phyloP scores from a whole-genome alignment of 2,329 filamentous ascomycete species.

The Colletotrichum godetiae region DNA sequence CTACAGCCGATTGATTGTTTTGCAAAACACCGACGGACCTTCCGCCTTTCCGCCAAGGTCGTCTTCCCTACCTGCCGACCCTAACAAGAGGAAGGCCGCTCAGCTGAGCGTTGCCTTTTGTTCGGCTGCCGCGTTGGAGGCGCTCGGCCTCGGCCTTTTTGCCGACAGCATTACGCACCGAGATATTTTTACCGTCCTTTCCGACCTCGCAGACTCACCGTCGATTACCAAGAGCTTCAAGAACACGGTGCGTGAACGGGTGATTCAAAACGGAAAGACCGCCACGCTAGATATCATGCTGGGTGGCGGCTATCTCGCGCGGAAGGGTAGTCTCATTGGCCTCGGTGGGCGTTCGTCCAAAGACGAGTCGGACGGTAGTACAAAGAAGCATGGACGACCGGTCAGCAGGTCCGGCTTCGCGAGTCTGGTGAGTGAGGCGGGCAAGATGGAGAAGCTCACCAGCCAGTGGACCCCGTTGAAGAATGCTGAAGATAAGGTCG shows the following conservation, averaged over 20 bases:
- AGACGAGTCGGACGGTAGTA: constrained; percentile 17
- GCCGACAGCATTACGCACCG: constrained; percentile 50
- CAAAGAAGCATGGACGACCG: constrained; percentile 16
- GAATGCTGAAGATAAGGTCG: constrained; percentile 26
- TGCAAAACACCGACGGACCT: constrained; percentile 41
- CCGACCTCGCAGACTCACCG: constrained; percentile 56
- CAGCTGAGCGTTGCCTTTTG: constrained; percentile 58
- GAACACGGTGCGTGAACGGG: constrained; percentile 52
- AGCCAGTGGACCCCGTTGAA: constrained; percentile 38
- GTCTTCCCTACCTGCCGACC: constrained; percentile 35
- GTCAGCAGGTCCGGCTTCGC: constrained; percentile 31
- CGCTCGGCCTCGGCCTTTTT: constrained; percentile 53
- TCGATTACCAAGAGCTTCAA: constrained; percentile 58
- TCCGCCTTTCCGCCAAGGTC: constrained; percentile 36
- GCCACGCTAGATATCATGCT: constrained; percentile 44
- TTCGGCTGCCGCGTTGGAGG: constrained; percentile 58
- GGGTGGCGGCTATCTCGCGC: constrained; percentile 22
- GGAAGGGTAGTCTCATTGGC: constrained; percentile 33
- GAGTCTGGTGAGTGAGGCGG: constrained; percentile 26
- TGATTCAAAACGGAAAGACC: constrained; percentile 50
- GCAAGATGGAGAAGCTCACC: constrained; percentile 26
- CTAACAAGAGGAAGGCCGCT: constrained; percentile 40
- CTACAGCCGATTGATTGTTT: constrained; percentile 47
- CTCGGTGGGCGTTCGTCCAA: constrained; percentile 27
- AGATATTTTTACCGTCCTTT: constrained; percentile 67